A percentile compares a stretch with the other conserved stretches of the same genome.
Evolutionary conservation across 1,284 basidiomycete genomes (phyloP).

Genomic region (Ustilago tritici): DNA sequence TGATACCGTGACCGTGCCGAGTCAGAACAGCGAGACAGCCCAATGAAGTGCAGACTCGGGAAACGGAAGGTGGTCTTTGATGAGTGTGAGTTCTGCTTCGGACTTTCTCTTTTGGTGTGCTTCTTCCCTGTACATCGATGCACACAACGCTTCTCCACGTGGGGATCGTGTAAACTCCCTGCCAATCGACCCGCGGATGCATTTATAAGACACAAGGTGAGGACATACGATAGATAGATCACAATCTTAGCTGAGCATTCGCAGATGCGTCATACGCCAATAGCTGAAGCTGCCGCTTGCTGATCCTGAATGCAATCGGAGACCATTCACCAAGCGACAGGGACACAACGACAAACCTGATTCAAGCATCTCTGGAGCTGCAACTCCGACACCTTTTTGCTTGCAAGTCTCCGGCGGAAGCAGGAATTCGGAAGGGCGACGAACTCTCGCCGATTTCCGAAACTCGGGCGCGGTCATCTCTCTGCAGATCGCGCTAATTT

Average conservation of each 20-base stretch:
- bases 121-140: neutral
- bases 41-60: neutral
- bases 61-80: neutral
- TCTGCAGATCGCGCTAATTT: neutral
- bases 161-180: neutral
- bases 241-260: neutral
- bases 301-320: neutral
- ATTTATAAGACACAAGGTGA: neutral
- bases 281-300: neutral
- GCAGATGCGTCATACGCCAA: neutral
- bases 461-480: neutral
- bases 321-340: neutral
- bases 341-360: neutral
- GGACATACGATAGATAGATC: neutral
- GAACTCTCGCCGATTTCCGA: neutral
- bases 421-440: neutral
- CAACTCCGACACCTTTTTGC: neutral
- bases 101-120: neutral
- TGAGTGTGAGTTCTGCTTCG: neutral
- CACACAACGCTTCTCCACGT: constrained; percentile 1
- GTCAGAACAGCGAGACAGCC: neutral
- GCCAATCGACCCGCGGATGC: neutral
- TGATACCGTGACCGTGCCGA: constrained; percentile 1
- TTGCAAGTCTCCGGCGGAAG: constrained; percentile 1
- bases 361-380: neutral